Evolutionary conservation across 2,329 filamentous ascomycete genomes (phyloP).

Genomic region (Fusarium sp.): DNA sequence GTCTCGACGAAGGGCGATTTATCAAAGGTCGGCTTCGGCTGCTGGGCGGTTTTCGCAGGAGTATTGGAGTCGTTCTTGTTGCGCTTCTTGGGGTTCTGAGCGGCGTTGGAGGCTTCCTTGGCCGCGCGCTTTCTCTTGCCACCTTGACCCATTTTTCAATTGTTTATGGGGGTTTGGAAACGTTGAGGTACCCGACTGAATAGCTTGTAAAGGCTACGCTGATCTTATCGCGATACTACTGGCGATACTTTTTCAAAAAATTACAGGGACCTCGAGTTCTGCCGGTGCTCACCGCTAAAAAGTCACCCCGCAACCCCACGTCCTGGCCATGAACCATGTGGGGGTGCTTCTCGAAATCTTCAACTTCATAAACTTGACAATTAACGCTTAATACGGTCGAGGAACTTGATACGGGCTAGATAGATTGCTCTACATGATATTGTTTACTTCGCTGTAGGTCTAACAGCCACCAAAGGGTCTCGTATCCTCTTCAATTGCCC

Average conservation of each 20-base stretch:
- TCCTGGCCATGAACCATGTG: not conserved
- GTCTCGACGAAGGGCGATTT: slow-evolving; percentile 62
- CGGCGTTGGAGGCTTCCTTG: slow-evolving; percentile 45
- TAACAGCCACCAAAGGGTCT: too few species aligned
- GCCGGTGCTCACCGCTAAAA: slow-evolving; percentile 36
- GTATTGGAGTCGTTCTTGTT: slow-evolving; percentile 44
- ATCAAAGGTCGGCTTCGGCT: slow-evolving; percentile 45
- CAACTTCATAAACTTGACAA: not conserved
- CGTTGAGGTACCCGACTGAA: slow-evolving; percentile 9
- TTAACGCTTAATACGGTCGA: not conserved
- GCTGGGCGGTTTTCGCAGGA: slow-evolving; percentile 27
- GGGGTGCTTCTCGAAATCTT: not conserved
- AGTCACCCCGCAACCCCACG: slow-evolving; percentile 33
- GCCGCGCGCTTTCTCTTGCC: slow-evolving; percentile 50
- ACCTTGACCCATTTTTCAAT: slow-evolving; percentile 40
- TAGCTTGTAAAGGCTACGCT: slow-evolving; percentile 1
- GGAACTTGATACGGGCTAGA: not conserved
- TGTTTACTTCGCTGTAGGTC: not conserved
- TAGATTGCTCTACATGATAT: not conserved
- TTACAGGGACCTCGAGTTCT: slow-evolving; percentile 27
- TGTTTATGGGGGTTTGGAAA: not conserved
- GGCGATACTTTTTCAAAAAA: slow-evolving; percentile 30
- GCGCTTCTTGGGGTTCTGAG: slow-evolving; percentile 44
- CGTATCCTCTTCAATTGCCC: not conserved
- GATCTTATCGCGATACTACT: slow-evolving; percentile 23